Percentiles rank a stretch among this genome's conserved stretches.
phyloP scores from a whole-genome alignment of 129 eudicot genomes.

The Deinandra increscens region DNA sequence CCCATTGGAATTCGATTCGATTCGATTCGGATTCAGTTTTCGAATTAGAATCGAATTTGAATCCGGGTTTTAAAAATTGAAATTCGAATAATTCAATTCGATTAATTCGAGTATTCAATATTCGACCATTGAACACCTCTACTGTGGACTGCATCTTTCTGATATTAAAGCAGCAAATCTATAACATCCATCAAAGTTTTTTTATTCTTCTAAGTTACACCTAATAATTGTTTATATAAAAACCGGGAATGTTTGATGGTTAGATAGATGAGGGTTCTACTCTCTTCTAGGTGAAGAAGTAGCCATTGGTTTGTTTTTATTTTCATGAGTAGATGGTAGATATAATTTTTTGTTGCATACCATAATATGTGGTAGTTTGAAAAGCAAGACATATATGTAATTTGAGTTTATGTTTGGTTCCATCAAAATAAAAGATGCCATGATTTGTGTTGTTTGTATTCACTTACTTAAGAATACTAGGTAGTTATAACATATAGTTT shows the following conservation, averaged over 20 bases:
- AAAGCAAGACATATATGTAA: not conserved
- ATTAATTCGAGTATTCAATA: too few relatives aligned
- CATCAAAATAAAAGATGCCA: not conserved
- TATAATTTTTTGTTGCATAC: conserved; percentile 24
- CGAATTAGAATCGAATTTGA: too few relatives aligned
- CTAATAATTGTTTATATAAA: not conserved
- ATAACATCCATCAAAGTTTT: conserved; percentile 5
- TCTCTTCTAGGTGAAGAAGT: conserved; percentile 34
- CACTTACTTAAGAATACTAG: too few relatives aligned
- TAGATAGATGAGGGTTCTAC: conserved; percentile 17
- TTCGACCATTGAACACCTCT: too few relatives aligned
- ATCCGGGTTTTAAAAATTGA: too few relatives aligned
- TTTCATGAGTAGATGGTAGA: conserved; percentile 28
- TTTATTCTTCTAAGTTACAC: not conserved
- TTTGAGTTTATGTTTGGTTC: not conserved
- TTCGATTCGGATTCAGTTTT: too few relatives aligned
- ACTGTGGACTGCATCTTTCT: conserved; percentile 66
- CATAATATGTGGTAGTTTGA: conserved; percentile 9
- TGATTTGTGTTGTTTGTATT: not conserved
- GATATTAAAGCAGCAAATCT: conserved; percentile 3
- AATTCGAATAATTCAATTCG: too few relatives aligned
- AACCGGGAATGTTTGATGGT: conserved; percentile 12
- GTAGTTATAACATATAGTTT: too few relatives aligned
- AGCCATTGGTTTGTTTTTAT: not conserved
- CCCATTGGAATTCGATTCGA: too few relatives aligned